Evolutionary conservation across 163 green algal genomes (phyloP).

Genomic region (Trebouxiophyceae sp.): DNA sequence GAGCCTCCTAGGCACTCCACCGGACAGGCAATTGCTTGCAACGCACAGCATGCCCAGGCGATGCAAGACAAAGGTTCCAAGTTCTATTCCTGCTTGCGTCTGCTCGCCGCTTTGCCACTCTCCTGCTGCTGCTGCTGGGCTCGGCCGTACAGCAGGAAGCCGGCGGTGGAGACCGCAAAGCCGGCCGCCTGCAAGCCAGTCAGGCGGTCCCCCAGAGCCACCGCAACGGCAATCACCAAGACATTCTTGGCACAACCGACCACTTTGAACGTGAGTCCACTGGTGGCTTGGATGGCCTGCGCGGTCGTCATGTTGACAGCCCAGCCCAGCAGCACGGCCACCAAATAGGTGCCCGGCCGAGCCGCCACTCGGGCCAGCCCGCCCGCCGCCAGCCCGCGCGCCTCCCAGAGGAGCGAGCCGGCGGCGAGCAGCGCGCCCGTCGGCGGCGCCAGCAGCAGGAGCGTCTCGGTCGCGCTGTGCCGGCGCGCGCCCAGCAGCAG

Average conservation of each 20-base stretch:
- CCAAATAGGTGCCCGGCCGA: slow-evolving; percentile 20
- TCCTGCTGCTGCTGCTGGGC: too few species aligned
- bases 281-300: slow-evolving; percentile 59
- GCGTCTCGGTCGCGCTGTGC: slow-evolving; percentile 23
- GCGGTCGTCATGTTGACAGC: slow-evolving; percentile 69
- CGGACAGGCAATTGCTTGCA: too few species aligned
- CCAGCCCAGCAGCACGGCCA: slow-evolving; percentile 29
- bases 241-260: slow-evolving; percentile 39
- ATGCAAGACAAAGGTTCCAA: too few species aligned
- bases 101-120: too few species aligned
- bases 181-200: slow-evolving; percentile 40
- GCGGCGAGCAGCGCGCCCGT: slow-evolving; percentile 36
- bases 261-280: slow-evolving; percentile 72
- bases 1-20: too few species aligned
- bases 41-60: too few species aligned
- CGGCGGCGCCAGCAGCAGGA: slow-evolving; percentile 7
- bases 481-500: slow-evolving; percentile 23
- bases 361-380: slow-evolving; percentile 9
- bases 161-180: slow-evolving; percentile 50
- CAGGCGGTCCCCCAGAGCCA: slow-evolving; percentile 16
- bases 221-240: slow-evolving; percentile 14
- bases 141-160: slow-evolving; percentile 40
- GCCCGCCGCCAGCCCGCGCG: slow-evolving; percentile 5
- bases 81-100: too few species aligned
- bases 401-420: slow-evolving; percentile 28